phyloP scores from a whole-genome alignment of 2,329 filamentous ascomycete genomes.

The Epichloe coenophiala region DNA sequence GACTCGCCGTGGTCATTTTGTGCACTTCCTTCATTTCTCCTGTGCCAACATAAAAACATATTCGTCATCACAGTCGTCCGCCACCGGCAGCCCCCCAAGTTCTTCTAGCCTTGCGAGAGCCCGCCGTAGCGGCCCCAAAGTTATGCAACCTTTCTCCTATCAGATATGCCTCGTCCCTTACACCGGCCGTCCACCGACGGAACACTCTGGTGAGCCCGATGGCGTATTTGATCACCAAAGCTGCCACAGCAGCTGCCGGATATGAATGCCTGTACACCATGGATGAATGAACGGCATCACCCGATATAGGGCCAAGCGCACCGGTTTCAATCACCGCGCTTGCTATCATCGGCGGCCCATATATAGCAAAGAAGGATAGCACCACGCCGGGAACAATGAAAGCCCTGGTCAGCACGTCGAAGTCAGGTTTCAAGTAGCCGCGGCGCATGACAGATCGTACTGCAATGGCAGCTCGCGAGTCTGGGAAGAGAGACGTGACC shows the following conservation, averaged over 20 bases:
- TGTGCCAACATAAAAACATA: neutral
- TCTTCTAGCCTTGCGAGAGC: constrained; percentile 19
- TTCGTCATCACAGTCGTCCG: constrained; percentile 3
- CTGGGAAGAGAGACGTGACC: constrained; percentile 51
- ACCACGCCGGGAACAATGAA: constrained; percentile 67
- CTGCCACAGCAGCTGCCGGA: constrained; percentile 45
- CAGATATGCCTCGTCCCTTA: constrained; percentile 89
- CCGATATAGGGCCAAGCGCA: constrained; percentile 11
- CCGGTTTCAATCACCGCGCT: constrained; percentile 14
- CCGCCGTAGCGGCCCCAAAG: constrained; percentile 46
- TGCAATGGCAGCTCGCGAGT: constrained; percentile 59
- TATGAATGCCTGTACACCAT: constrained; percentile 51
- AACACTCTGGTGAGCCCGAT: constrained; percentile 48
- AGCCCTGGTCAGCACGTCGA: constrained; percentile 65
- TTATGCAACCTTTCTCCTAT: constrained; percentile 94
- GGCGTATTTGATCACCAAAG: constrained; percentile 27
- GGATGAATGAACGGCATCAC: constrained; percentile 16
- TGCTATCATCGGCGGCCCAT: constrained; percentile 49
- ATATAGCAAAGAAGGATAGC: constrained; percentile 48
- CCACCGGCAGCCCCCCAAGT: constrained; percentile 24
- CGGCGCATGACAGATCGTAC: constrained; percentile 59
- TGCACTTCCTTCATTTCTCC: neutral
- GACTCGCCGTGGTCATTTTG: neutral
- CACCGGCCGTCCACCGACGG: constrained; percentile 62
- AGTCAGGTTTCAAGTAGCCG: constrained; percentile 69